Percentiles rank a stretch among this genome's conserved stretches.
These are phyloP conservation scores for Grosmannia huntii DNA, from an alignment of 2,329 filamentous ascomycete species.

Conservation along the genomic window DNA sequence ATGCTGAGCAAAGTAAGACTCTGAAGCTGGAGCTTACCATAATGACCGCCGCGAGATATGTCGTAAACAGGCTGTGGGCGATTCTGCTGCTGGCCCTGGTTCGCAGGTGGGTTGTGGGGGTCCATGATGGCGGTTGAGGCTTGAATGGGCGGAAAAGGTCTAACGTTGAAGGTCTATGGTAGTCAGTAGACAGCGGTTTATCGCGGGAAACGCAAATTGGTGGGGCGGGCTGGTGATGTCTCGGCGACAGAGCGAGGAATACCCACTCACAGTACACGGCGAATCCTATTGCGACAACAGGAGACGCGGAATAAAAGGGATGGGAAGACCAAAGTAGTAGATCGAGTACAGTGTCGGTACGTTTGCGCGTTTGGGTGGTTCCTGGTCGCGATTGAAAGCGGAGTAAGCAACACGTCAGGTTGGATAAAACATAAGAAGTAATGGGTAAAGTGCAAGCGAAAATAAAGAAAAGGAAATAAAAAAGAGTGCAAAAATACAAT, in stretches of 20 bases:
- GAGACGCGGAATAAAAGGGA: background rate
- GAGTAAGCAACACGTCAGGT: background rate
- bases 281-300: background rate
- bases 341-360: background rate
- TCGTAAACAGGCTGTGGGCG: conserved; percentile 58
- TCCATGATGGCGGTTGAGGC: conserved; percentile 33
- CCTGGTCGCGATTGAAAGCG: background rate
- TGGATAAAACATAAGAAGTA: background rate
- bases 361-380: background rate
- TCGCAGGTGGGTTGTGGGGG: conserved; percentile 35
- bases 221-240: background rate
- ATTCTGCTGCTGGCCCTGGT: conserved; percentile 43
- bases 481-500: background rate
- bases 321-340: background rate
- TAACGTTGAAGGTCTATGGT: background rate
- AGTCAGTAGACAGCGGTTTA: background rate
- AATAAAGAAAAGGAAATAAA: background rate
- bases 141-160: background rate
- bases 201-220: background rate
- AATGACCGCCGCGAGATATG: conserved; percentile 61
- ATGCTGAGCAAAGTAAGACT: background rate
- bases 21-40: conserved; percentile 41
- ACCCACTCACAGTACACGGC: background rate
- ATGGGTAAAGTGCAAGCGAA: background rate
- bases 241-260: background rate